Percentiles rank a stretch among this genome's conserved stretches.
Evolutionary conservation across 1,284 basidiomycete species (phyloP).

Genomic region (Cyathus olla): DNA sequence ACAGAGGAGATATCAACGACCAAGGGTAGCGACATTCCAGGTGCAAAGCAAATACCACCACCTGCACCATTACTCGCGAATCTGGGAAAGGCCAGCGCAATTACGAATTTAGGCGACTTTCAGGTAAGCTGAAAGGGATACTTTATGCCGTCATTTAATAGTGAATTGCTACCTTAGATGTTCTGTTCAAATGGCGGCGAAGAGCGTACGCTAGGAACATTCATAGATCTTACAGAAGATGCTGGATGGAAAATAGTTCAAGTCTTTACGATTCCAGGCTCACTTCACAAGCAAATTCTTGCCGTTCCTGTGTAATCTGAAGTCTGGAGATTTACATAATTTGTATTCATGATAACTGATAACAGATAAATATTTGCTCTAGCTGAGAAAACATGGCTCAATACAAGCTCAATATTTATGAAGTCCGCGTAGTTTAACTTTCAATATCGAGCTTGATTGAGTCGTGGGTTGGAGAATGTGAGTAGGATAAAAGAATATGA

Average conservation of each 20-base stretch:
- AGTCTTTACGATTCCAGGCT: constrained; percentile 18
- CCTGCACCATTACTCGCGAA: not conserved
- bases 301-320: constrained; percentile 12
- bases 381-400: too few species aligned
- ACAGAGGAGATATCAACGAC: not conserved
- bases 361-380: too few species aligned
- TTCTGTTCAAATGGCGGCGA: not conserved
- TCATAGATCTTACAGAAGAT: constrained; percentile 10
- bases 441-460: too few species aligned
- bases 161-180: too few species aligned
- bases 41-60: not conserved
- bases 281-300: constrained; percentile 16
- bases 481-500: too few species aligned
- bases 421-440: too few species aligned
- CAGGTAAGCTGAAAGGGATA: not conserved
- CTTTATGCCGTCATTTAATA: too few species aligned
- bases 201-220: constrained; percentile 17
- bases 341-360: too few species aligned
- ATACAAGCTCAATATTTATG: too few species aligned
- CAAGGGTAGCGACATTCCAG: not conserved
- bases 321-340: too few species aligned
- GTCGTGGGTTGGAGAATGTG: too few species aligned
- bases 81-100: not conserved
- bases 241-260: constrained; percentile 22
- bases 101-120: not conserved